Evolutionary conservation across 2,329 filamentous ascomycete genomes (phyloP).

Genomic region (Trematosphaeria pertusa): DNA sequence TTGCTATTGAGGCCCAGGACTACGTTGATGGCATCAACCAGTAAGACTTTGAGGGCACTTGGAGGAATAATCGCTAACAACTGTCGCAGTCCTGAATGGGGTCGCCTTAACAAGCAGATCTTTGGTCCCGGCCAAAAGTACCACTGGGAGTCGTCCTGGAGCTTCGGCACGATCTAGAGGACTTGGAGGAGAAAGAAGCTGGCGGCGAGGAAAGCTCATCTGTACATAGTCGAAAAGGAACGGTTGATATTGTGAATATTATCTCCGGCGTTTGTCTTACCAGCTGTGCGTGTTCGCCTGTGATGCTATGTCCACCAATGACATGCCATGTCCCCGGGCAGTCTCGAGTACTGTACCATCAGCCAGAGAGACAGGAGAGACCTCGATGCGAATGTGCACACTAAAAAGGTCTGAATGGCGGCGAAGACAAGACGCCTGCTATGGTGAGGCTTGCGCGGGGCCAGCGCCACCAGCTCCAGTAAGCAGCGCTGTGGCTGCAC

Average conservation of each 20-base stretch:
- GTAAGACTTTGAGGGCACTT: slow-evolving; percentile 26
- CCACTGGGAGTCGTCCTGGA: slow-evolving; percentile 42
- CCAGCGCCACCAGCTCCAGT: slow-evolving; percentile 27
- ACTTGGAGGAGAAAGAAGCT: not conserved
- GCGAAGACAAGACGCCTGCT: too few species aligned
- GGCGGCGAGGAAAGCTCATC: not conserved
- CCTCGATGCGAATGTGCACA: too few species aligned
- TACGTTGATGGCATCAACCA: slow-evolving; percentile 46
- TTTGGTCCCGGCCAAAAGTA: slow-evolving; percentile 41
- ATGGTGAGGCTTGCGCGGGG: slow-evolving; percentile 11
- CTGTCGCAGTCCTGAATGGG: slow-evolving; percentile 41
- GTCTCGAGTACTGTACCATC: too few species aligned
- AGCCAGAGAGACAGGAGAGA: too few species aligned
- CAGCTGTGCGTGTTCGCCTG: too few species aligned
- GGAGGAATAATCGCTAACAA: slow-evolving; percentile 21
- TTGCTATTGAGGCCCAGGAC: slow-evolving; percentile 44
- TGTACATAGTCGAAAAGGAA: too few species aligned
- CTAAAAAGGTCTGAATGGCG: too few species aligned
- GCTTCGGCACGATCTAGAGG: slow-evolving; percentile 36
- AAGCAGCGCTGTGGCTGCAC: slow-evolving; percentile 21
- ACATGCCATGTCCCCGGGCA: too few species aligned
- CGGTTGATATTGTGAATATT: too few species aligned
- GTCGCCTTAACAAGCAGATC: slow-evolving; percentile 39
- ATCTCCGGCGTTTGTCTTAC: too few species aligned
- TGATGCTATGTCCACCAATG: too few species aligned